These are phyloP conservation scores for Asterochloris sp. DNA, from an alignment of 139 green algal genomes.

Conservation along the genomic window DNA sequence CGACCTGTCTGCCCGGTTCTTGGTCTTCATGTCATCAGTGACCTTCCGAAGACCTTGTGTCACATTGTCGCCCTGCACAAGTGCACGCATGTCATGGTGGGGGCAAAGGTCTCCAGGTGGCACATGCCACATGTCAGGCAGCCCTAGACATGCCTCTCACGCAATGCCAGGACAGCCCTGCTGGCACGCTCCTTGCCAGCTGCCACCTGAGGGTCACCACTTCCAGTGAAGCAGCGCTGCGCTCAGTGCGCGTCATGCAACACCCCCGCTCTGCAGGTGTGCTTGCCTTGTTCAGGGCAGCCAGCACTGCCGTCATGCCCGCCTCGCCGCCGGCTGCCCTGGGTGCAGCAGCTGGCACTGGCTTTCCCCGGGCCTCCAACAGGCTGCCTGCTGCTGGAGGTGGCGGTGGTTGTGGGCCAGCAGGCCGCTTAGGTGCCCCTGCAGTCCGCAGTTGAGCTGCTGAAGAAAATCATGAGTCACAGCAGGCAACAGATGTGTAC, in stretches of 20 bases:
- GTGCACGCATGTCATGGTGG: too few relatives aligned
- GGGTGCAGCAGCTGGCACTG: constrained; percentile 1
- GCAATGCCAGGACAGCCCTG: too few relatives aligned
- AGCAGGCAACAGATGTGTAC: too few relatives aligned
- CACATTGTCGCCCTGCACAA: constrained; percentile 64
- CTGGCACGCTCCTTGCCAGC: too few relatives aligned
- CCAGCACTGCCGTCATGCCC: constrained; percentile 51
- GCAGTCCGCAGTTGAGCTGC: too few relatives aligned
- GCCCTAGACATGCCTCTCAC: too few relatives aligned
- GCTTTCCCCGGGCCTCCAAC: constrained; percentile 23
- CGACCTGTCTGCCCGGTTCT: constrained; percentile 78
- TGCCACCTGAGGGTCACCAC: too few relatives aligned
- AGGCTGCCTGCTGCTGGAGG: constrained; percentile 54
- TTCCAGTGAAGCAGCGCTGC: too few relatives aligned
- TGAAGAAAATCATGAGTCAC: too few relatives aligned
- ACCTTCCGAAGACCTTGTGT: constrained; percentile 85
- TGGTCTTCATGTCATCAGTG: constrained; percentile 96
- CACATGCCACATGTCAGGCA: too few relatives aligned
- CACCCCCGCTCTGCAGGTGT: not conserved
- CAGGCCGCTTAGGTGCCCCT: not conserved
- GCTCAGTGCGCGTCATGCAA: too few relatives aligned
- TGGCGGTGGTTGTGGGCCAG: constrained; percentile 35
- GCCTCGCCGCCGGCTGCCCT: not conserved
- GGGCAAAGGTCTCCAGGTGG: too few relatives aligned
- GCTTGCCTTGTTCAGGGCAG: constrained; percentile 58